Base-by-base conservation (phyloP, 108 stramenopile species). In the Skeletonema marinoi region DNA sequence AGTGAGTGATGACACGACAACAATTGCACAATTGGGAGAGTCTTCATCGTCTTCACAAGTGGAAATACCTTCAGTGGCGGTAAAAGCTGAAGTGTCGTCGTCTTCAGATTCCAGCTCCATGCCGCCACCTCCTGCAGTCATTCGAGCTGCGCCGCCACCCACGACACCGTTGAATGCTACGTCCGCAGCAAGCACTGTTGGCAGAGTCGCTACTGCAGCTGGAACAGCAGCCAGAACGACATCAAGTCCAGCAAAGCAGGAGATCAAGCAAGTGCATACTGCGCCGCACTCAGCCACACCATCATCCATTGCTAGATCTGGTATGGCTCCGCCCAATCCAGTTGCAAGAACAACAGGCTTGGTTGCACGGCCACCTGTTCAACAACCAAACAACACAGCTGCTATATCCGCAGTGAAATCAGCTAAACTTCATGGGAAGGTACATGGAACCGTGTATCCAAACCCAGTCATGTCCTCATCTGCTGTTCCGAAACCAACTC, bases 71-170 rank as follows among this genome's bases (percentile, higher is more conserved):
- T 25, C 25, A 11, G 21, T 21, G 19, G 68, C 50, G 29, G 74
- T 14, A 65, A 33, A 50, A 32, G 42, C 68, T 30, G 61, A 65
- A 6, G 39, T 48, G 46, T 17, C 66, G 32, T 3, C 35, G 35
- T 50, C 60, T 14, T 39, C 67, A 0, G 66, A 71, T 63, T 50
- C 76, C 2, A 42, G 59, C 33, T 48, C 72, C 54, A 83, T 83
- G 82, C 82, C 82, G 13, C 82, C 82, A 21, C 82, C 82, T 25
- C 82, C 63, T 39, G 63, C 36, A 19, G 63, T 64, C 3, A 35
- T 64, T 30, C 58, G 25, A 31, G 60, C 80, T 35, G 42, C 58
- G 1, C 14, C 32, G 6, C 42, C 73, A 44, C 44, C 63, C 21
- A 32, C 38, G 39, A 41, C 10, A 6, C 14, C 32, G 11, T 21